Conservation (phyloP, 2,329 filamentous ascomycete genomes). For the Aspergillus sp. region DNA sequence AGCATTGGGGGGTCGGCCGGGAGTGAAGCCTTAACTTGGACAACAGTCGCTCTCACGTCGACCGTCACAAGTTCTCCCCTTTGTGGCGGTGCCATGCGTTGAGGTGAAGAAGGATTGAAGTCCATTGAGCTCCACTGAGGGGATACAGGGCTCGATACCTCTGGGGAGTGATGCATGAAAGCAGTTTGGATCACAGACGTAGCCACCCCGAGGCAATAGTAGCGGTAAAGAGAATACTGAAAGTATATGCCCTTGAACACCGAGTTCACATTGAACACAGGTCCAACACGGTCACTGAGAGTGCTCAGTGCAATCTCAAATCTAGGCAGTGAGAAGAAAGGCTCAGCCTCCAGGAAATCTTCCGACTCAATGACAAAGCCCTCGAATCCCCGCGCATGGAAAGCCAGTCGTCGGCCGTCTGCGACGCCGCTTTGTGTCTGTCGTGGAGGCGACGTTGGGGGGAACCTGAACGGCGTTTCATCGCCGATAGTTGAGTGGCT, state of each 20-base stretch:
- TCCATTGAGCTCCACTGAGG: conserved; percentile 14
- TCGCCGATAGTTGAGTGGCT: conserved; percentile 67
- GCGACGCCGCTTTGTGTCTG: conserved; percentile 45
- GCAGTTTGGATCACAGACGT: conserved; percentile 70
- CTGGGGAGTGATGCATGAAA: conserved; percentile 45
- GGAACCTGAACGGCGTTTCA: conserved; percentile 57
- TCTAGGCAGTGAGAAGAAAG: conserved; percentile 80
- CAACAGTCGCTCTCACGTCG: conserved; percentile 74
- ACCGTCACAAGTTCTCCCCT: conserved; percentile 69
- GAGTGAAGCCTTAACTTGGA: conserved; percentile 87
- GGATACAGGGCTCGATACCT: conserved; percentile 7
- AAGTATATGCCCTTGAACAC: conserved; percentile 74
- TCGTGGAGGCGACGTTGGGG: conserved; percentile 48
- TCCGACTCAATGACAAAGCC: conserved; percentile 85
- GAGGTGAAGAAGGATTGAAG: conserved; percentile 22
- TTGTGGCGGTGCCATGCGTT: conserved; percentile 21
- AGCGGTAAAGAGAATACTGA: conserved; percentile 89
- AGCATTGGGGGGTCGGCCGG: conserved; percentile 87
- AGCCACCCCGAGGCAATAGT: conserved; percentile 85
- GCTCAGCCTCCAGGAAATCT: conserved; percentile 78
- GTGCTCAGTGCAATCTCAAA: conserved; percentile 87
- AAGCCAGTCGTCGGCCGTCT: conserved; percentile 76
- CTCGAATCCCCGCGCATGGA: conserved; percentile 81
- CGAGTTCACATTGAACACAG: conserved; percentile 82
- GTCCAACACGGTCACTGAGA: conserved; percentile 79